Conservation (phyloP, 129 eudicot genomes). For the Cynara cardunculus region DNA sequence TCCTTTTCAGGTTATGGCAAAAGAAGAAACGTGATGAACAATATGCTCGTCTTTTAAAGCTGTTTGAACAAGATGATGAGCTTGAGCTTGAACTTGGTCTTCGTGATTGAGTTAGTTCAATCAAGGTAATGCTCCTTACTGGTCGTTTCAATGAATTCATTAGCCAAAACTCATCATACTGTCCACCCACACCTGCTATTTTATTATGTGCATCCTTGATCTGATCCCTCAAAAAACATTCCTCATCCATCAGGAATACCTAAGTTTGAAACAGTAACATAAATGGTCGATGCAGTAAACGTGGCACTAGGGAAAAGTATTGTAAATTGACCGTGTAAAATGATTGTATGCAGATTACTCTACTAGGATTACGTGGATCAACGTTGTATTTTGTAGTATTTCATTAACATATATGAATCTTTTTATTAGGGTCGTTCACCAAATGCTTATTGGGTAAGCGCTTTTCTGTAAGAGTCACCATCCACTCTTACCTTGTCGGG, state of each 20-base stretch:
- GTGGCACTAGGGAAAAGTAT: not conserved
- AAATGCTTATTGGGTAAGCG: too few species aligned
- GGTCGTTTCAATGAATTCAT: not conserved
- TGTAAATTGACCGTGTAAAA: too few species aligned
- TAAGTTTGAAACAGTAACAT: not conserved
- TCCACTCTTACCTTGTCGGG: too few species aligned
- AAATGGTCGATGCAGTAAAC: not conserved
- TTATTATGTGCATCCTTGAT: not conserved
- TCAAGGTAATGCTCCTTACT: not conserved
- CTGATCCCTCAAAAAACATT: not conserved
- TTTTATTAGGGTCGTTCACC: too few species aligned
- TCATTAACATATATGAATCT: too few species aligned
- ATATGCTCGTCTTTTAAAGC: slow-evolving; percentile 66
- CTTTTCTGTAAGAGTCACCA: too few species aligned
- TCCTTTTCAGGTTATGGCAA: slow-evolving; percentile 68
- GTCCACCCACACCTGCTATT: not conserved
- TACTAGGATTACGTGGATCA: not conserved
- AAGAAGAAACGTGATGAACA: slow-evolving; percentile 79
- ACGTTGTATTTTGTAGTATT: not conserved
- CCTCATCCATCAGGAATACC: not conserved
- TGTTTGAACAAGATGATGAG: slow-evolving; percentile 81
- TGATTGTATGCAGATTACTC: not conserved
- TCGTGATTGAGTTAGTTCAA: slow-evolving; percentile 43
- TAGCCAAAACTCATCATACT: not conserved
- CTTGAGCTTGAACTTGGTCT: slow-evolving; percentile 83